Percentiles rank a stretch among this genome's conserved stretches.
Evolutionary conservation across 1,284 basidiomycete genomes (phyloP).

Genomic region (Athelia psychrophila): DNA sequence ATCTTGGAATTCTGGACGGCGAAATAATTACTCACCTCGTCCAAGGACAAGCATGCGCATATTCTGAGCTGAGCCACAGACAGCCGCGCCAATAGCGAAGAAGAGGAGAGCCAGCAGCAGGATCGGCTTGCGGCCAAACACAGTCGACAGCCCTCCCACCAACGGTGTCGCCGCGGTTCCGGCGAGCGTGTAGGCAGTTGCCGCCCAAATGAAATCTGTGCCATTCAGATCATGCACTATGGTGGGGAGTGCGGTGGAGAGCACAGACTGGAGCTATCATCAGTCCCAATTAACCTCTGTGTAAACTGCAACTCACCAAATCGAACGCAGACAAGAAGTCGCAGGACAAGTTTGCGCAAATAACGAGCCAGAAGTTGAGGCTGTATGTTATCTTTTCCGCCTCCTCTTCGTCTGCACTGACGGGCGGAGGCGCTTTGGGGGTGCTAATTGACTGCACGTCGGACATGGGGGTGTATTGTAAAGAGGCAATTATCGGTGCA

Average conservation of each 20-base stretch:
- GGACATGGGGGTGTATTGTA: too few species aligned
- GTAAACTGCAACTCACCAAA: constrained; percentile 7
- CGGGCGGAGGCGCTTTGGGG: too few species aligned
- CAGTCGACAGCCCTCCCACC: constrained; percentile 21
- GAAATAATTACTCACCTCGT: neutral
- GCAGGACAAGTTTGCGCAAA: neutral
- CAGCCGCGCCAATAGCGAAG: constrained; percentile 33
- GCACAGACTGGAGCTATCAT: constrained; percentile 14
- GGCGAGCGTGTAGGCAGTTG: constrained; percentile 25
- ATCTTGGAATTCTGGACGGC: constrained; percentile 12
- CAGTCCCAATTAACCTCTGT: neutral
- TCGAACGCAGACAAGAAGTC: constrained; percentile 13
- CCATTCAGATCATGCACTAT: constrained; percentile 29
- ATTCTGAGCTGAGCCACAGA: constrained; percentile 32
- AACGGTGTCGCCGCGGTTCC: constrained; percentile 27
- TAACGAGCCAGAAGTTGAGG: neutral
- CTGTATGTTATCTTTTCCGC: too few species aligned
- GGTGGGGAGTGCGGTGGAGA: constrained; percentile 31
- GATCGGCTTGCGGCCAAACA: constrained; percentile 27
- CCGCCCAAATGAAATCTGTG: constrained; percentile 29
- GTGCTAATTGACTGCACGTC: too few species aligned
- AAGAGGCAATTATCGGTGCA: too few species aligned
- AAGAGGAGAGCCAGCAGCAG: constrained; percentile 30
- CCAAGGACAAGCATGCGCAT: constrained; percentile 25
- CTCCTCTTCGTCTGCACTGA: too few species aligned